Conservation (phyloP, 2,329 filamentous ascomycete species). For the Exophiala sp. region DNA sequence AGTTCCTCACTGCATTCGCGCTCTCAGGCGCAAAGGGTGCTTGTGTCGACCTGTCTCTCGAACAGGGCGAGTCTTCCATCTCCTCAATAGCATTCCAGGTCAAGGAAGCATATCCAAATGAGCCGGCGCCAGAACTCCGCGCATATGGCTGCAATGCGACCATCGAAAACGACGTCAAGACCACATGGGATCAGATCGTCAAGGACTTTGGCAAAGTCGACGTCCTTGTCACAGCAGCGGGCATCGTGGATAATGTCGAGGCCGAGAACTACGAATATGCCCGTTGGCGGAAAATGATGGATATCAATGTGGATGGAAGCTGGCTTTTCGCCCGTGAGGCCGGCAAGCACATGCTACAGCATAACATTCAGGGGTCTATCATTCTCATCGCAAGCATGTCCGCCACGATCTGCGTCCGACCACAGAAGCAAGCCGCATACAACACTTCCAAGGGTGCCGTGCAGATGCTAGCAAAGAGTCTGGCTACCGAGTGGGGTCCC, state of each 20-base stretch:
- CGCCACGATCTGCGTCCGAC: conserved; percentile 33
- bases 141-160: conserved; percentile 41
- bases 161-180: conserved; percentile 36
- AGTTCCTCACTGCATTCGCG: conserved; percentile 33
- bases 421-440: conserved; percentile 38
- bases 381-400: conserved; percentile 34
- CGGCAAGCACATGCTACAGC: conserved; percentile 52
- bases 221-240: conserved; percentile 41
- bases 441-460: conserved; percentile 33
- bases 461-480: conserved; percentile 26
- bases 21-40: conserved; percentile 34
- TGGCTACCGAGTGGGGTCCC: conserved; percentile 37
- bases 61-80: conserved; percentile 30
- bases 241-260: conserved; percentile 37
- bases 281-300: conserved; percentile 36
- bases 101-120: conserved; percentile 18
- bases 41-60: conserved; percentile 32
- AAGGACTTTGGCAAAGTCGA: conserved; percentile 37
- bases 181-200: conserved; percentile 34
- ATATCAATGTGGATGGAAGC: conserved; percentile 58
- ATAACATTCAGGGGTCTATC: conserved; percentile 29
- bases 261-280: conserved; percentile 36
- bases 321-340: conserved; percentile 83
- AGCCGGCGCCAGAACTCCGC: conserved; percentile 32
- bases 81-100: conserved; percentile 32